Conservation (phyloP, 805 yeast genomes). For the Phaffomyces thermotolerans region DNA sequence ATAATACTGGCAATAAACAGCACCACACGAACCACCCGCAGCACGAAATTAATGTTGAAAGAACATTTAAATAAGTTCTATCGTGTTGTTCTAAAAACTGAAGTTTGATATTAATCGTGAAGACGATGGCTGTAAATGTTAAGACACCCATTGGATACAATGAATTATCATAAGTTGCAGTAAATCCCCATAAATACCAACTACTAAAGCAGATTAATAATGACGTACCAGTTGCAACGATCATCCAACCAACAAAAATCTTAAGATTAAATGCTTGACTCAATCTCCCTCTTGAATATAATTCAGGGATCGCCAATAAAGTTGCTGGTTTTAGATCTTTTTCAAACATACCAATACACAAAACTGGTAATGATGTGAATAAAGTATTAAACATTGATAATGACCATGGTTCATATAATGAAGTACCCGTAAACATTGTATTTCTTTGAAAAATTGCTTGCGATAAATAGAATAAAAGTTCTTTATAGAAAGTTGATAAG, state of each 20-base stretch:
- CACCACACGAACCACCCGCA: constrained; percentile 88
- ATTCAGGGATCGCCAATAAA: constrained; percentile 83
- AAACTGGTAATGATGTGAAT: constrained; percentile 87
- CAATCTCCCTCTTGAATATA: constrained; percentile 70
- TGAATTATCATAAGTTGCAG: constrained; percentile 63
- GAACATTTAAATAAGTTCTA: constrained; percentile 59
- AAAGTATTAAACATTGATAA: constrained; percentile 94
- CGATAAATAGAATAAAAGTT: constrained; percentile 78
- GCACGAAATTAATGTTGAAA: constrained; percentile 61
- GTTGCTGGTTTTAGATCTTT: constrained; percentile 87
- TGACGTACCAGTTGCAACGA: constrained; percentile 67
- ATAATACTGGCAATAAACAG: constrained; percentile 63
- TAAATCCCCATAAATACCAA: constrained; percentile 63
- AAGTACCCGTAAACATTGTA: constrained; percentile 86
- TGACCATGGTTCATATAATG: constrained; percentile 93
- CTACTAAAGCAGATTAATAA: constrained; percentile 61
- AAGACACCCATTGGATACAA: constrained; percentile 78
- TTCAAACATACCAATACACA: constrained; percentile 93
- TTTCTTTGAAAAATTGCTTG: constrained; percentile 83
- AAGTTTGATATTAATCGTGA: constrained; percentile 69
- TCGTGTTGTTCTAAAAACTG: constrained; percentile 77
- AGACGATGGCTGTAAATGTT: constrained; percentile 63
- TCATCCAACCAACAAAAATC: constrained; percentile 72
- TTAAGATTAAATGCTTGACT: constrained; percentile 66
- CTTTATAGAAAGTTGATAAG: constrained; percentile 91